Evolutionary conservation across 352 stramenopile species (phyloP), one percentile per base, ranked within the genome.

Genomic region (Pythium vanterpoolii): DNA sequence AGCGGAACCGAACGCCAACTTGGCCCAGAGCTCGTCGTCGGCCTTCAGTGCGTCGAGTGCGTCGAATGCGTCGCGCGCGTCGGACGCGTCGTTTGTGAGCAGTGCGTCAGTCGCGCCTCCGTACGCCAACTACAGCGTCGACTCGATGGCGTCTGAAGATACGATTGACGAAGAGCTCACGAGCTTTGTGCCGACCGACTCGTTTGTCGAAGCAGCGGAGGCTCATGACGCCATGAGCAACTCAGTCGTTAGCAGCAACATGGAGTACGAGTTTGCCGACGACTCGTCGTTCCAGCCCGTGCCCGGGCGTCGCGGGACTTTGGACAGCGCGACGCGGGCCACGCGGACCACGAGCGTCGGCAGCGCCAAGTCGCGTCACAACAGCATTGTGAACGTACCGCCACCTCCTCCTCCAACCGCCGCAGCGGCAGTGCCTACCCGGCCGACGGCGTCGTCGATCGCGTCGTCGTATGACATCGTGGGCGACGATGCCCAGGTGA

Each of bases 161-260:
- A 38, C 28, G n/a, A 50, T 54, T 21, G 48, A 54, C 27, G 56
- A 52, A 14, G 54, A 53, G n/a, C 27, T 52, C 19, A 19, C 38
- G 36, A 16, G 24, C 19, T 65, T 65, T 43, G 27, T 40, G 24
- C 48, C 48, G 1, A 65, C 49, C 13, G 36, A 56, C 24, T 65
- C 58, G 58, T 65, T 65, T 24, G 33, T 55, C 27, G 11, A 49
- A 23, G 39, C 48, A 3, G 53, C 26, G 14, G 21, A 18, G 28
- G 26, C 26, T 1, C 30, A 54, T 16, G 27, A 21, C 40, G 6
- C 40, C 8, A 34, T 59, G 28, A 65, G 38, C 43, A 26, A 65
- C 23, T 65, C 58, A 21, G 40, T 65, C 30, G 49, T 52, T 39
- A 65, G 58, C 58, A 65, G 58, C 58, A 65, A 65, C 58, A 65